These are phyloP conservation scores for Ophiocordyceps robertsii DNA, from an alignment of 2,329 filamentous ascomycete genomes.

Conservation along the genomic window DNA sequence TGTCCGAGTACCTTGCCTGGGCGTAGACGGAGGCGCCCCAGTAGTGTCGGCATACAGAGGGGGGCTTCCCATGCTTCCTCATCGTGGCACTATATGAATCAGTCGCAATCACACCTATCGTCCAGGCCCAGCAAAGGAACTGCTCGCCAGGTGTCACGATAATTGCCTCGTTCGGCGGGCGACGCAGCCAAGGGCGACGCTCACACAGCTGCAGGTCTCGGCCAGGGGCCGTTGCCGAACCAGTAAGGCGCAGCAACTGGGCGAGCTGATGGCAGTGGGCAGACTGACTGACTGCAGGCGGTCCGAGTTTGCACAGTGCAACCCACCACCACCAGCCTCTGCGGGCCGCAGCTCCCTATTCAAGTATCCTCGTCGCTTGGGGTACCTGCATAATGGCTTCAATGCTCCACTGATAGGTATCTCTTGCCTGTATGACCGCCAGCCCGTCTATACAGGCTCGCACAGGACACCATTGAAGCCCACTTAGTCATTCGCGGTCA, in stretches of 20 bases:
- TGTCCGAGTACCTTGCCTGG: too few relatives aligned
- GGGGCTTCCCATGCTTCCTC: too few relatives aligned
- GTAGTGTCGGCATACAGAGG: too few relatives aligned
- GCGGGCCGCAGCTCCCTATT: neutral
- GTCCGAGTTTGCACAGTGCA: neutral
- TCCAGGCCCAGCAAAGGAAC: too few relatives aligned
- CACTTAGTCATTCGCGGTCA: neutral
- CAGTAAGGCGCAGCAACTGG: neutral
- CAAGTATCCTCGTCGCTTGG: neutral
- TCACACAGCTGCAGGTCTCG: neutral
- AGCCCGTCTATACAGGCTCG: too few relatives aligned
- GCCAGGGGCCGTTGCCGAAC: neutral
- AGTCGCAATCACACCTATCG: too few relatives aligned
- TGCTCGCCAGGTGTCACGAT: too few relatives aligned
- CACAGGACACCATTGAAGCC: neutral
- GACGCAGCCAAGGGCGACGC: neutral
- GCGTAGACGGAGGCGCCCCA: too few relatives aligned
- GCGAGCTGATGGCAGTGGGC: neutral
- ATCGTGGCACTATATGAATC: too few relatives aligned
- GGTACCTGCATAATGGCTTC: neutral
- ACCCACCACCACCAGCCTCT: too few relatives aligned
- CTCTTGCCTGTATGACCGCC: neutral
- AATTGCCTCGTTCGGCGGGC: too few relatives aligned
- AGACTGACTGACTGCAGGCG: neutral
- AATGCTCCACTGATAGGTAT: neutral